phyloP scores from a whole-genome alignment of 345 rosid species.

The Trapa incisa region DNA sequence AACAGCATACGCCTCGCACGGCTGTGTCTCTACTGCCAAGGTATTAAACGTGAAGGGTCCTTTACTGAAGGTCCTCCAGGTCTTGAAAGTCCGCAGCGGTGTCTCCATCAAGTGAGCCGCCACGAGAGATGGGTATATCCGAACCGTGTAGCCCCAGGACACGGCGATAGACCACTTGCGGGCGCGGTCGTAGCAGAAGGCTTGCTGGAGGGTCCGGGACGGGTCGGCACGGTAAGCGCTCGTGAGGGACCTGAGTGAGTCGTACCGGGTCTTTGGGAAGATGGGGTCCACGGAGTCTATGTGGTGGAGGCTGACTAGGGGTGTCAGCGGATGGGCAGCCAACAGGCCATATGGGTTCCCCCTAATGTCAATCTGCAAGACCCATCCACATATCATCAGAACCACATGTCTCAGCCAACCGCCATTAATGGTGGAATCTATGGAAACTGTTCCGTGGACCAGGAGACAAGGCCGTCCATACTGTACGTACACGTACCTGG shows the following conservation, averaged over 20 bases:
- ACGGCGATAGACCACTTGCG: conserved; percentile 63
- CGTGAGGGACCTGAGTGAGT: conserved; percentile 39
- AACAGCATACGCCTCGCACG: conserved; percentile 38
- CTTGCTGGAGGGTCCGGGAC: conserved; percentile 54
- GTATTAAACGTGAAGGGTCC: conserved; percentile 76
- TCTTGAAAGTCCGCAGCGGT: conserved; percentile 66
- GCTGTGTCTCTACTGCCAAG: conserved; percentile 27
- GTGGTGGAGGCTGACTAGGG: conserved; percentile 72
- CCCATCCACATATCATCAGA: background rate
- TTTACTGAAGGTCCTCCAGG: conserved; percentile 48
- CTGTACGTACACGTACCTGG: conserved; percentile 37
- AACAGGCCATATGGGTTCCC: conserved; percentile 58
- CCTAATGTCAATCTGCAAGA: conserved; percentile 57
- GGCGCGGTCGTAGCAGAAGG: conserved; percentile 38
- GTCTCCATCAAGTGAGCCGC: conserved; percentile 28
- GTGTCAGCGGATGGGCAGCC: conserved; percentile 70
- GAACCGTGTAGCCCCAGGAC: conserved; percentile 82
- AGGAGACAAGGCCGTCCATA: background rate
- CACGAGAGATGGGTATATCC: conserved; percentile 36
- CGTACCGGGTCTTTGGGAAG: conserved; percentile 39
- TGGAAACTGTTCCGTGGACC: too few species aligned
- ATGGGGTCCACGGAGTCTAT: conserved; percentile 40
- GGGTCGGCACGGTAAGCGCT: conserved; percentile 42
- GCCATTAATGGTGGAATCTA: too few species aligned
- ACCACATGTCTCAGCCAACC: too few species aligned